Evolutionary conservation across 2,329 filamentous ascomycete species (phyloP), one percentile per base, ranked within the genome.

Genomic region (Grosmannia clavigera): DNA sequence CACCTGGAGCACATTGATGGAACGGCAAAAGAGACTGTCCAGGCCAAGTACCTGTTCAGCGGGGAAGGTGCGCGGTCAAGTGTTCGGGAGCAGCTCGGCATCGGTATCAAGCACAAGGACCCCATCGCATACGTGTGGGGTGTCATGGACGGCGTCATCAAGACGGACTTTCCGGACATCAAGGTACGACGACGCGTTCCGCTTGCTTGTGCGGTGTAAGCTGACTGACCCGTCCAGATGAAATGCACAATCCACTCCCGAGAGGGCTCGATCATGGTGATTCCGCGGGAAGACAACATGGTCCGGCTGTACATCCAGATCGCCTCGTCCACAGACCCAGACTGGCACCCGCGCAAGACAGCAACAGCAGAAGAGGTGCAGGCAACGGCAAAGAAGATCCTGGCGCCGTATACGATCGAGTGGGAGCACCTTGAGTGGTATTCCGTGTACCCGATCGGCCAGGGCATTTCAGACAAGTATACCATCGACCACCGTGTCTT

Each of bases 201-300:
- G 14, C 27, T 9, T 38, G 11, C 35, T 25, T 3, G n/a, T 25
- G 33, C 19, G 31, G 7, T 35, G 31, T 11, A 55, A 38, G 31
- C 35, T 43, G 35, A 55, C 55, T 46, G 7, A 14, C 7, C 40
- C 22, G 14, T 48, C 11, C 27, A 85, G 77, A 86, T 87, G 78
- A 86, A 88, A 75, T 88, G 84, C 66, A 88, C 85, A 0, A 88
- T 91, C 61, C 87, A 90, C 69, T 90, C 86, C 3, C 78, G 82
- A 54, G 77, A 85, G 61, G 87, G 88, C 1, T 90, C 86, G 22
- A 85, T 92, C 67, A 88, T 92, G 82, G 84, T 91, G 5, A 91
- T 92, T 61, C 88, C 88, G 0, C 78, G 86, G 29, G 86, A 89
- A 69, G 73, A 81, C 60, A 81, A 84, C 62, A 81, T 88, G 72